Evolutionary conservation across 2,329 filamentous ascomycete species (phyloP), one percentile per base, ranked within the genome.

Genomic region (Trichoderma sp.): DNA sequence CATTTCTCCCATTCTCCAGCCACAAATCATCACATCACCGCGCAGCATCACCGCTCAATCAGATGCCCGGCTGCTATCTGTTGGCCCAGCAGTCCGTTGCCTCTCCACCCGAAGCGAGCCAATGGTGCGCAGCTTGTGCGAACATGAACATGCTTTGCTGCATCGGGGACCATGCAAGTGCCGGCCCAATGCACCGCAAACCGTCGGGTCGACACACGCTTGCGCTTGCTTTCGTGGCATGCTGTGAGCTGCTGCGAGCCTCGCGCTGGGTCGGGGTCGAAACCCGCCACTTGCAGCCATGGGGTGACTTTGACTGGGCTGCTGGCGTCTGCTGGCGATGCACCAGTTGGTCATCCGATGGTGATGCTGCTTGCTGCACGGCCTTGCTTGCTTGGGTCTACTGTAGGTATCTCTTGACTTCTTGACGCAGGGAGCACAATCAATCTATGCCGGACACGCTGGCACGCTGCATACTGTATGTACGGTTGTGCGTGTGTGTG

Each of bases 201-300:
- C 74, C 75, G 71, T 76, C 63, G 65, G 75, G 79, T 80, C 75
- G 77, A 79, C 77, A 75, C 78, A 80, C 78, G 79, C 79, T 82
- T 82, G 82, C 82, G 79, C 79, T 82, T 82, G 82, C 82, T 81
- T 80, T 85, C 83, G 83, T 85, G 84, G 84, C 84, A 85, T 76
- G 65, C 78, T 77, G 59, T 79, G 78, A 79, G 77, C 77, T 78
- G 63, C 75, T 76, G 75, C 75, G 75, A 76, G 75, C 41, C 45
- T 60, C 62, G 41, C 62, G 53, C 63, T 29, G 68, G 69, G 50
- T 62, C 53, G 35, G 31, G 33, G 35, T 69, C 68, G 53, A 38
- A 69, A 62, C 62, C 69, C 35, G 35, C 35, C 35, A 38, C 35
- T 38, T 38, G 71, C 75, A 63, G 16, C 63, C 67, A 74, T 76